Conservation (phyloP, 768 basidiomycete genomes). For the Coprinellus micaceus region DNA sequence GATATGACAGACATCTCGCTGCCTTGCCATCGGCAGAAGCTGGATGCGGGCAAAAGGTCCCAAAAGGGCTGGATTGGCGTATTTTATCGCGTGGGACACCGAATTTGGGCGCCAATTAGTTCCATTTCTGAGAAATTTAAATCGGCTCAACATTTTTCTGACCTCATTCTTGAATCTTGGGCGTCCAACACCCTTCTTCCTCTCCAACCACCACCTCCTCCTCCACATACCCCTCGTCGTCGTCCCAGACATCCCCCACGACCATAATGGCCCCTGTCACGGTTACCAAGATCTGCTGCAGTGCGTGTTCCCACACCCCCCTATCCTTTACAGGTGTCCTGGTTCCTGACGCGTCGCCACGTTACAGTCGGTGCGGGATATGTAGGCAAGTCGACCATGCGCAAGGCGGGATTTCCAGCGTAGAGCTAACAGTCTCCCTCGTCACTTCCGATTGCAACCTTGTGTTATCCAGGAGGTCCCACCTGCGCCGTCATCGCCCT, state of each 20-base stretch:
- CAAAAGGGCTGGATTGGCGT: not conserved
- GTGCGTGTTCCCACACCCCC: conserved; percentile 44
- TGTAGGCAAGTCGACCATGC: conserved; percentile 61
- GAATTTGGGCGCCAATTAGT: not conserved
- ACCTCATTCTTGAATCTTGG: conserved; percentile 6
- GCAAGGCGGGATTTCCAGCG: not conserved
- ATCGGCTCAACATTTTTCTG: not conserved
- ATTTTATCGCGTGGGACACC: not conserved
- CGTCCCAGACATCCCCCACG: not conserved
- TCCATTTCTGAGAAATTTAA: not conserved
- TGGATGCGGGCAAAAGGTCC: not conserved
- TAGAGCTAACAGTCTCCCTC: not conserved
- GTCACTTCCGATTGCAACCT: not conserved
- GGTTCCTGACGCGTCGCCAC: conserved; percentile 9
- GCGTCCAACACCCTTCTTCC: conserved; percentile 4
- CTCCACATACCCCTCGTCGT: not conserved
- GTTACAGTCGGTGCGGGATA: conserved; percentile 82
- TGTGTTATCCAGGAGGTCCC: conserved; percentile 65
- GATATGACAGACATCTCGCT: not conserved
- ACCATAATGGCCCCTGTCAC: conserved; percentile 49
- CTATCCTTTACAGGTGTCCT: not conserved
- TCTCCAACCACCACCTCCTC: not conserved
- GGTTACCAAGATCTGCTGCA: conserved; percentile 85
- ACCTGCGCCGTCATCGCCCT: conserved; percentile 94
- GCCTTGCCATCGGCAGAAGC: not conserved